Base-by-base conservation (phyloP, 768 basidiomycete genomes). In the Rhodotorula graminis region DNA sequence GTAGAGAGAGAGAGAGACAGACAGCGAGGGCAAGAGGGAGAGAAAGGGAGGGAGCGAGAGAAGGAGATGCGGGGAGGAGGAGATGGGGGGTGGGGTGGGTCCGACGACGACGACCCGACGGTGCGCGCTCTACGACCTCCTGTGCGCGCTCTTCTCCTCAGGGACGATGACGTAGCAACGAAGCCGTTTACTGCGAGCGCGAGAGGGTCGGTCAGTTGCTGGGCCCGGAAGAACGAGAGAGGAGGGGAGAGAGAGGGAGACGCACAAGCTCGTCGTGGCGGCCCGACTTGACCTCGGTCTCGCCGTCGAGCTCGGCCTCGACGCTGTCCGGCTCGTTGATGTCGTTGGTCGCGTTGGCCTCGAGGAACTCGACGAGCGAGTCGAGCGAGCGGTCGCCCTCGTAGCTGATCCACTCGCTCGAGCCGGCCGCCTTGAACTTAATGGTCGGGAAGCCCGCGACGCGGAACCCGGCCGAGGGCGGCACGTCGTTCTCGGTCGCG, bases 401-500 rank as follows among this genome's bases (percentile, higher is more conserved):
- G 80, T 94, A 98, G 80, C 96, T 92, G 65, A 94, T 83, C 84
- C 94, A 99, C 64, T 92, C 88, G 66, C 84, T 84, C 31, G 86
- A 83, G 59, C 95, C 95, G 23, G 96, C 95, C 10, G 88, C 85
- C 84, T 93, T 94, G 86, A 99, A 95, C 81, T 98, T 98, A 79
- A 98, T 80, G 11, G 96, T 98, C 15, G 96, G 75, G 89, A 92
- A 93, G 53, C 92, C 91, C 67, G 84, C 78, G 70, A 98, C 82
- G 27, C 58, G 49, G 91, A 99, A 98, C 46, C 89, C 87, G 70
- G 89, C 87, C n/a, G 86, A 86, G 29, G 88, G 84, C 60, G 96
- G 95, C 25, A 99, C 85, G 81, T 99, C 96, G 81, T 99, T 99
- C 82, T 96, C 93, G 70, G 89, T 89, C 3, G 93, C 92, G 76